These are phyloP conservation scores for Colletotrichum liaoningense DNA, from an alignment of 2,329 filamentous ascomycete species.

Conservation along the genomic window DNA sequence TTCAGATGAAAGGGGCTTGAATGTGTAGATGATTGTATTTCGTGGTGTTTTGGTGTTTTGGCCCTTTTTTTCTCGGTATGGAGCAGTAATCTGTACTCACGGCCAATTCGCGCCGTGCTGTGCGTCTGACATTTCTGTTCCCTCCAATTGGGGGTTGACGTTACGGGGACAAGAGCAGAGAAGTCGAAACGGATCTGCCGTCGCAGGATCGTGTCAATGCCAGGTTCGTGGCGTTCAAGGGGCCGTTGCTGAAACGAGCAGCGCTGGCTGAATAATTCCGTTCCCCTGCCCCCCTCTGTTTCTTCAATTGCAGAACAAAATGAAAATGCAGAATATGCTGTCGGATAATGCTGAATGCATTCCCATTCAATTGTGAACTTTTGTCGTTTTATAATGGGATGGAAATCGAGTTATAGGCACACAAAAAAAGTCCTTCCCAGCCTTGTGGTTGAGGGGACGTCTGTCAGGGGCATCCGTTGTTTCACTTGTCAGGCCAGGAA, in stretches of 20 bases:
- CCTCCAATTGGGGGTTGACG: background rate
- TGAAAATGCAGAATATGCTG: no score
- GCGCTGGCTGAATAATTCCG: background rate
- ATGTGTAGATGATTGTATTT: background rate
- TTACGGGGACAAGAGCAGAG: background rate
- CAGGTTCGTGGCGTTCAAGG: background rate
- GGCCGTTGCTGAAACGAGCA: background rate
- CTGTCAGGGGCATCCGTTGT: no score
- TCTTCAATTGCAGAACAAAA: no score
- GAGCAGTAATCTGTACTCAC: background rate
- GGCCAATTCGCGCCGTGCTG: background rate
- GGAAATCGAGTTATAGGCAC: no score
- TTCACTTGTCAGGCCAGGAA: no score
- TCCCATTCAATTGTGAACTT: no score
- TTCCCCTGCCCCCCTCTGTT: background rate
- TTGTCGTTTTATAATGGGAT: no score
- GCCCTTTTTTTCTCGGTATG: no score
- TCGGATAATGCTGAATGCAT: no score
- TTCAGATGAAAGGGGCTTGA: slow-evolving; percentile 6
- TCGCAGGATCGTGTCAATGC: slow-evolving; percentile 32
- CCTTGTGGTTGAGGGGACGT: no score
- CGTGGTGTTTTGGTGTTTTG: background rate
- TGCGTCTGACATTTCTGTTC: background rate
- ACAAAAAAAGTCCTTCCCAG: no score
- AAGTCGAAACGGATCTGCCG: slow-evolving; percentile 30